Percentiles rank a stretch among this genome's conserved stretches.
Evolutionary conservation across 371 early-diverging fungal species (phyloP).

Genomic region (Lichtheimia ramosa): DNA sequence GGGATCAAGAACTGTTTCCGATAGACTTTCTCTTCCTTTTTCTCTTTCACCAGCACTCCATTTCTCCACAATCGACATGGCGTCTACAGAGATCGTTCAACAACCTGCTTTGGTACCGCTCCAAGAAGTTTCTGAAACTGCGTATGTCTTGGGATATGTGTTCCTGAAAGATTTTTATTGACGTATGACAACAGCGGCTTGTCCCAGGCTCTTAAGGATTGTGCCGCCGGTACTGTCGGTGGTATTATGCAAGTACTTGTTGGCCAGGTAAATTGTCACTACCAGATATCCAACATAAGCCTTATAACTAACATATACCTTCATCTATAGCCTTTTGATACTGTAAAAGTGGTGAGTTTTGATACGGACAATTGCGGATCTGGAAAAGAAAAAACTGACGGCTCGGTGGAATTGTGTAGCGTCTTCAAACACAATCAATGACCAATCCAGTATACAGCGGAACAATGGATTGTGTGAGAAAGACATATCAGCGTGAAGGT

Average conservation of each 20-base stretch:
- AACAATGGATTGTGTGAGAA: conserved; percentile 75
- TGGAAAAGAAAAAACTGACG: neutral
- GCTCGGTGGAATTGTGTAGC: conserved; percentile 35
- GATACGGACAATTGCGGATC: no score
- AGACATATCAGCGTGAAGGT: conserved; percentile 75
- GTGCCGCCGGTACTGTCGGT: conserved; percentile 74
- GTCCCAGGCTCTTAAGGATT: conserved; percentile 71
- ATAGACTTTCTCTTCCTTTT: neutral
- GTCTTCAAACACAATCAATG: conserved; percentile 82
- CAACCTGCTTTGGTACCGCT: neutral
- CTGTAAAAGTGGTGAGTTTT: conserved; percentile 78
- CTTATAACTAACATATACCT: neutral
- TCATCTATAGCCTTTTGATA: conserved; percentile 71
- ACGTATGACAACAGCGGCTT: neutral
- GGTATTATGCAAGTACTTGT: conserved; percentile 79
- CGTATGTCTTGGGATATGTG: neutral
- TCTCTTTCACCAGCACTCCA: neutral
- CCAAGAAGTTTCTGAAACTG: neutral
- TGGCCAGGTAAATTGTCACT: conserved; percentile 57
- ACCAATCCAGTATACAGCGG: conserved; percentile 66
- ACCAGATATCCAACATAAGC: no score
- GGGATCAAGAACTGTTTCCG: no score
- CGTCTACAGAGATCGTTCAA: neutral
- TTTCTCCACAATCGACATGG: neutral
- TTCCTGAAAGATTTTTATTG: neutral